Conservation (phyloP, 805 yeast genomes). For the Pichia ethanolica region DNA sequence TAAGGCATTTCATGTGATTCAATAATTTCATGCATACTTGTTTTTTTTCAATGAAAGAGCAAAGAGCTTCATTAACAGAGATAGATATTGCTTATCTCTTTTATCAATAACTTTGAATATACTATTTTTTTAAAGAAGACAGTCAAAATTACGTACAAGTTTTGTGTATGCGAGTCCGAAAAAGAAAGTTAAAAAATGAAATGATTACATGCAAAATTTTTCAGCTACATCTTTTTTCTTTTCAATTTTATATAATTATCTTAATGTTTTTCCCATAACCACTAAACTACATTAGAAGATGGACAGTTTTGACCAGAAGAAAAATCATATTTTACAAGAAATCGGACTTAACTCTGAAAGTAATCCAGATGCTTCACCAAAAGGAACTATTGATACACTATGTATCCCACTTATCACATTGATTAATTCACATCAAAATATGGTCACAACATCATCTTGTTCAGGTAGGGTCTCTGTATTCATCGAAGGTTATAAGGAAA, state of each 20-base stretch:
- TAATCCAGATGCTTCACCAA: slow-evolving; percentile 69
- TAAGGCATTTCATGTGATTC: not conserved
- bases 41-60: too few relatives aligned
- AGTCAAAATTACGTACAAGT: too few relatives aligned
- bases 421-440: slow-evolving; percentile 53
- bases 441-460: slow-evolving; percentile 86
- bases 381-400: slow-evolving; percentile 72
- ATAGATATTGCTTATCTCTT: too few relatives aligned
- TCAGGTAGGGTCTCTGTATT: slow-evolving; percentile 83
- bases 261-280: too few relatives aligned
- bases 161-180: too few relatives aligned
- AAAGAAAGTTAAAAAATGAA: too few relatives aligned
- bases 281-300: slow-evolving; percentile 1
- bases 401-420: slow-evolving; percentile 66
- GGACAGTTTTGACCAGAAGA: slow-evolving; percentile 64
- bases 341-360: slow-evolving; percentile 36
- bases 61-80: too few relatives aligned
- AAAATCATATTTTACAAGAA: slow-evolving; percentile 43
- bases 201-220: too few relatives aligned
- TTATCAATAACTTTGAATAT: too few relatives aligned
- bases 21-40: not conserved
- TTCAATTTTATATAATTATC: too few relatives aligned
- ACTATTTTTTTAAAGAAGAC: too few relatives aligned
- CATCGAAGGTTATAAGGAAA: slow-evolving; percentile 60
- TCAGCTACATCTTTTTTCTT: too few relatives aligned